phyloP scores from a whole-genome alignment of 768 basidiomycete genomes.

The Mycena sanguinolenta region DNA sequence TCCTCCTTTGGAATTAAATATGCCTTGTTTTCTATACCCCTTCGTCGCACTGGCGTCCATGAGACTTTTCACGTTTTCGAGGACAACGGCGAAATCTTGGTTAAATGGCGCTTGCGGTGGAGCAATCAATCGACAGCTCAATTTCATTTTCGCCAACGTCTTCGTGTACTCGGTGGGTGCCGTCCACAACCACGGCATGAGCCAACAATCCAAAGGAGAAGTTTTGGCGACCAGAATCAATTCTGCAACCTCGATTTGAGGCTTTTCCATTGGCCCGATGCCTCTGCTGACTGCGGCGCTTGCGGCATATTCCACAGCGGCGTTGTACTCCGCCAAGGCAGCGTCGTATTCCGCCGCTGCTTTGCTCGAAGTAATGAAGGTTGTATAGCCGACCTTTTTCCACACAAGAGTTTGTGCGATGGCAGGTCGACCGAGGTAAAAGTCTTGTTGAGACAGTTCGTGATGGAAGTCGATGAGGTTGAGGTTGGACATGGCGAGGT shows the following conservation, averaged over 20 bases:
- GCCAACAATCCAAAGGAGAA: background rate
- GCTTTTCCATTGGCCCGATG: too few species aligned
- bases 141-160: background rate
- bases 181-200: background rate
- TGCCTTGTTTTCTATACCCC: background rate
- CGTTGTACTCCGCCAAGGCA: background rate
- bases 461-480: too few species aligned
- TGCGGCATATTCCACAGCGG: background rate
- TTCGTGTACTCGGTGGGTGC: background rate
- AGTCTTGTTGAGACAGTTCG: background rate
- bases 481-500: too few species aligned
- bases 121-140: background rate
- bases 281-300: too few species aligned
- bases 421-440: background rate
- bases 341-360: too few species aligned
- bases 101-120: background rate
- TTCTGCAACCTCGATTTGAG: background rate
- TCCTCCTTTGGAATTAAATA: background rate
- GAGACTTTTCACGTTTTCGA: background rate
- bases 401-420: background rate
- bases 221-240: background rate
- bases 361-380: background rate
- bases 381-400: background rate
- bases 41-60: background rate
- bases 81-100: background rate